Base-by-base conservation (phyloP, 1,139 yeast genomes). In the Taphrina wiesneri region DNA sequence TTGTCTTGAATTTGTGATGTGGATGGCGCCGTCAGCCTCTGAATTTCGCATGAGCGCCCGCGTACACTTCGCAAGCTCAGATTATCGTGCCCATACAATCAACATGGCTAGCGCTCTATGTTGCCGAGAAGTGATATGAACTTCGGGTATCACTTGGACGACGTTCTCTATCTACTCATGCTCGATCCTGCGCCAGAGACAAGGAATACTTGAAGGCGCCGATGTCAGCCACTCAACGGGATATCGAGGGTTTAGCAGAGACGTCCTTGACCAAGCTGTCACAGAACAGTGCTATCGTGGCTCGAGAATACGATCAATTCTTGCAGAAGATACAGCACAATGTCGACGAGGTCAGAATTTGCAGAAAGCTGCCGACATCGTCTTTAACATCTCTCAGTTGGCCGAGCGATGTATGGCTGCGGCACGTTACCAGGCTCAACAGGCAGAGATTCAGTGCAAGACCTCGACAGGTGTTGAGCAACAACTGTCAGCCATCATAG, bases 331-430 rank as follows among this genome's bases (percentile, higher is more conserved):
- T 60, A 13, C 47, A 43, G 17, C n/a, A 51, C 15, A 39, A 41
- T 3, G 51, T 51, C 7, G 65, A 62, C 15, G 45, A 39, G 25
- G 60, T 53, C 25, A 28, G 47, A 21, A 11, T 11, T 13, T 2
- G n/a, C 13, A 19, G 19, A 11, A 34, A 23, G 15, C 30, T 4
- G 23, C 2, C 21, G 19, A 13, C 11, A 13, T 17, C 13, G 34
- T 25, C 17, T 15, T n/a, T n/a, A 9, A 41, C 19, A 11, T 6
- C 11, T 15, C 6, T 6, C 23, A 62, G 65, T 45, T 62, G 21
- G 59, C 65, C 5, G 60, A 53, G 1, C 65, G 53, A 36, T 52
- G 60, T 21, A 19, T 51, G 30, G 34, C 36, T 5, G 60, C 65
- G 15, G 65, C 60, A n/a, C 53, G 51, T 7, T 60, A 60, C 26